phyloP scores from a whole-genome alignment of 495 filamentous ascomycete species.

The Aspergillus carlsbadensis region DNA sequence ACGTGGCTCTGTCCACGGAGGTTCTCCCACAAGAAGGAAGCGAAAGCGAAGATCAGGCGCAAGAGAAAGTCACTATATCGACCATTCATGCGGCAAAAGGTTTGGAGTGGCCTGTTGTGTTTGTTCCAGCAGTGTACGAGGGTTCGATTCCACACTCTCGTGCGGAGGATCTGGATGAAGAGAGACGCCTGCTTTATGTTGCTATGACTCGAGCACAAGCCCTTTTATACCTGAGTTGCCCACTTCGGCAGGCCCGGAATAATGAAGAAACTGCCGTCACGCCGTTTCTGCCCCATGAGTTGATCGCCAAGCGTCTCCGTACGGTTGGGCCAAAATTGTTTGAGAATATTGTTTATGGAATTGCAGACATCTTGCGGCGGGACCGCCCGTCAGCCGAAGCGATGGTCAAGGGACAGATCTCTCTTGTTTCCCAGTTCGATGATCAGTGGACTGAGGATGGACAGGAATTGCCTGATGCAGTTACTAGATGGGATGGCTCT shows the following conservation, averaged over 20 bases:
- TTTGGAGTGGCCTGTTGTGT: constrained; percentile 96
- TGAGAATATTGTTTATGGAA: constrained; percentile 52
- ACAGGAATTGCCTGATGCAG: constrained; percentile 43
- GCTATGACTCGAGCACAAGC: constrained; percentile 96
- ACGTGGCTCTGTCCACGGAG: constrained; percentile 83
- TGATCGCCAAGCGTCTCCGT: constrained; percentile 50
- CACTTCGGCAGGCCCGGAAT: constrained; percentile 59
- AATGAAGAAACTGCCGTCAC: constrained; percentile 62
- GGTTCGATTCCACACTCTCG: constrained; percentile 94
- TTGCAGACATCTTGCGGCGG: constrained; percentile 63
- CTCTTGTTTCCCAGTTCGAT: constrained; percentile 54
- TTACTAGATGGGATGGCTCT: constrained; percentile 35
- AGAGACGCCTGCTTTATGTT: constrained; percentile 88
- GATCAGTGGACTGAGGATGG: constrained; percentile 64
- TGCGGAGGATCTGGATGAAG: constrained; percentile 86
- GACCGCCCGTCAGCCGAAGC: constrained; percentile 47
- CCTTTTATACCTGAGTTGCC: constrained; percentile 87
- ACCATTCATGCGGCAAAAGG: constrained; percentile 98
- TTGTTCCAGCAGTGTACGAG: constrained; percentile 87
- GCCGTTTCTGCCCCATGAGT: constrained; percentile 56
- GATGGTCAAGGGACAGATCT: constrained; percentile 47
- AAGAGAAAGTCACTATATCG: constrained; percentile 80
- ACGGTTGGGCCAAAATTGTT: constrained; percentile 57
- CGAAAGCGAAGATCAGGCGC: constrained; percentile 42
- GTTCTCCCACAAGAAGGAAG: constrained; percentile 57